Conservation (phyloP, 2,329 filamentous ascomycete species). For the Graphilbum fragrans region DNA sequence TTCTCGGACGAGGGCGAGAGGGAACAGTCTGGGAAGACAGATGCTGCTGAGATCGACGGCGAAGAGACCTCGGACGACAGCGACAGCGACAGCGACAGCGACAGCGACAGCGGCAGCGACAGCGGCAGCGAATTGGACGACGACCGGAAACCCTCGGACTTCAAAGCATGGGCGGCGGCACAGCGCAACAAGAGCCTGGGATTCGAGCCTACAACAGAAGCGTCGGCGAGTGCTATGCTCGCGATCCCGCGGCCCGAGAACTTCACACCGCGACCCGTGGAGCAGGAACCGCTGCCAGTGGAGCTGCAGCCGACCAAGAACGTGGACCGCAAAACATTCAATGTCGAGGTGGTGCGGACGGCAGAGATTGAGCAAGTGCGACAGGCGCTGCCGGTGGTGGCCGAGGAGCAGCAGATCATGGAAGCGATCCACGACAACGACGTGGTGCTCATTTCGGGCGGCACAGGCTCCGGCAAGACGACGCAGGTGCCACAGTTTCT, state of each 20-base stretch:
- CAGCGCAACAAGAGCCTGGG: constrained; percentile 78
- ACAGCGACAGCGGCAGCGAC: constrained; percentile 19
- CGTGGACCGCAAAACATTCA: constrained; percentile 59
- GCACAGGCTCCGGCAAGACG: constrained; percentile 94
- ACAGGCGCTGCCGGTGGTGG: constrained; percentile 75
- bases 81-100: constrained; percentile 13
- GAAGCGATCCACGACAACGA: constrained; percentile 90
- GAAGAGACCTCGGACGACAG: constrained; percentile 24
- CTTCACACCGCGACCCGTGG: constrained; percentile 55
- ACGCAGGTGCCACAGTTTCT: constrained; percentile 96
- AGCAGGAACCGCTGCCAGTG: constrained; percentile 58
- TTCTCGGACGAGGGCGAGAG: constrained; percentile 31
- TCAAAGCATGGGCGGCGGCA: constrained; percentile 86
- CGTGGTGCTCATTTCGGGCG: constrained; percentile 82
- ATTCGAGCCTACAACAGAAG: constrained; percentile 30
- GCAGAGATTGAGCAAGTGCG: constrained; percentile 67
- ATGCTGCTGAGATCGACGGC: constrained; percentile 19
- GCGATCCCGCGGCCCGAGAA: constrained; percentile 45
- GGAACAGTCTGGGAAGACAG: constrained; percentile 10
- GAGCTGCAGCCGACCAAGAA: constrained; percentile 52
- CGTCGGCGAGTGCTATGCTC: constrained; percentile 19
- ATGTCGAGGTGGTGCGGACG: constrained; percentile 57
- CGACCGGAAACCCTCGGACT: constrained; percentile 42
- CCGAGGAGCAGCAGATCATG: constrained; percentile 96
- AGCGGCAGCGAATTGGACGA: constrained; percentile 20